Evolutionary conservation across 1,284 basidiomycete species (phyloP).

Genomic region (Cutaneotrichosporon sp.): DNA sequence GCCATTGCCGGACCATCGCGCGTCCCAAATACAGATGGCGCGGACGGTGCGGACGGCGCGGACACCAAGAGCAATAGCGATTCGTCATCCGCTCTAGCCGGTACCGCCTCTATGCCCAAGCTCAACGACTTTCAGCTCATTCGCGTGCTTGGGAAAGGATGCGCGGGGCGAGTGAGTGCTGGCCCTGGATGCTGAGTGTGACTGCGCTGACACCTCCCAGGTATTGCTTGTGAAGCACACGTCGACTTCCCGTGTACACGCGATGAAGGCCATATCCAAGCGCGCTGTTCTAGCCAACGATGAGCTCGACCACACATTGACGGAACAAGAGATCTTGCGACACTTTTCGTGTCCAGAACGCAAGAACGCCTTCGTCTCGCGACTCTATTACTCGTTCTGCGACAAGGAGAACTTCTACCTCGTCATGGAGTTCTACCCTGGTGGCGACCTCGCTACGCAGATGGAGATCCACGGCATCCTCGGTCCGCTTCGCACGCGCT

Average conservation of each 20-base stretch:
- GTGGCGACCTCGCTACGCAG: slow-evolving; percentile 94
- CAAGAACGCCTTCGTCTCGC: slow-evolving; percentile 86
- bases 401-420: slow-evolving; percentile 87
- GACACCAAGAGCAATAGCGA: slow-evolving; percentile 10
- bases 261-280: slow-evolving; percentile 95
- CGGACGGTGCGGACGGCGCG: slow-evolving; percentile 15
- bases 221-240: slow-evolving; percentile 82
- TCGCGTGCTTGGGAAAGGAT: slow-evolving; percentile 91
- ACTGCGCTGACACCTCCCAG: slow-evolving; percentile 28
- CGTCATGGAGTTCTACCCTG: slow-evolving; percentile 80
- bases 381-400: slow-evolving; percentile 93
- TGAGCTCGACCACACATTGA: slow-evolving; percentile 90
- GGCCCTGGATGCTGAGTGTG: not conserved
- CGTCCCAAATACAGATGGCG: slow-evolving; percentile 19
- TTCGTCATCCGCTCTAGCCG: slow-evolving; percentile 5
- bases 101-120: slow-evolving; percentile 22
- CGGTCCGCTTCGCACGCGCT: slow-evolving; percentile 85
- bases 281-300: slow-evolving; percentile 92
- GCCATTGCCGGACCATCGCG: not conserved
- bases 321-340: slow-evolving; percentile 89
- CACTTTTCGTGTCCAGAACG: slow-evolving; percentile 68
- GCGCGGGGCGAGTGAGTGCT: slow-evolving; percentile 72
- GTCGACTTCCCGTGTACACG: slow-evolving; percentile 68
- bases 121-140: slow-evolving; percentile 95
- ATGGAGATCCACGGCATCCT: slow-evolving; percentile 90